A percentile compares a stretch with the other conserved stretches of the same genome.
Evolutionary conservation across 2,329 filamentous ascomycete species (phyloP).

Genomic region (Graphium sp.): DNA sequence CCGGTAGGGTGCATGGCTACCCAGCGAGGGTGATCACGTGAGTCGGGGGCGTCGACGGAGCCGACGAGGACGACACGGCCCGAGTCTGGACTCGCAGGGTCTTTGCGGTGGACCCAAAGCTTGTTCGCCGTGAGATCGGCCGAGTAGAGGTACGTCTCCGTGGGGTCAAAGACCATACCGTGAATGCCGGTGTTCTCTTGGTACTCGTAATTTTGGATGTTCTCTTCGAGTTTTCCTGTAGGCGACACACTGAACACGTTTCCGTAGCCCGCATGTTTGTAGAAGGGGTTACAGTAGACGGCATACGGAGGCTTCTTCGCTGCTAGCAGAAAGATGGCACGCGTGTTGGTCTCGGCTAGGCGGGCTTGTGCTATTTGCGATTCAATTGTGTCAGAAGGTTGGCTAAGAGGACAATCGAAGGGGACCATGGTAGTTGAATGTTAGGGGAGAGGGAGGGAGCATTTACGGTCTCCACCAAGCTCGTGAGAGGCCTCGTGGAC

Average conservation of each 20-base stretch:
- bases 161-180: slow-evolving; percentile 66
- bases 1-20: slow-evolving; percentile 68
- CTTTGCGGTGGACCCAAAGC: slow-evolving; percentile 69
- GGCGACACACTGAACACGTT: slow-evolving; percentile 53
- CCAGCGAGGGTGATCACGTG: slow-evolving; percentile 71
- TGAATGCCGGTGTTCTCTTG: slow-evolving; percentile 56
- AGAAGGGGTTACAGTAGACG: slow-evolving; percentile 85
- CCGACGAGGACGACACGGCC: slow-evolving; percentile 55
- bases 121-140: slow-evolving; percentile 65
- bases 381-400: slow-evolving; percentile 5
- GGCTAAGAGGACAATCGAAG: neutral
- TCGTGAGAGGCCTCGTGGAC: slow-evolving; percentile 57
- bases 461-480: slow-evolving; percentile 59
- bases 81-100: slow-evolving; percentile 18
- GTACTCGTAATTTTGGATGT: slow-evolving; percentile 60
- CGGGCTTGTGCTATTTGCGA: slow-evolving; percentile 42
- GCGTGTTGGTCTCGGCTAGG: slow-evolving; percentile 58
- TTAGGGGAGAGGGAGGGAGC: neutral
- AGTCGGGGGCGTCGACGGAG: slow-evolving; percentile 51
- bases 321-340: slow-evolving; percentile 77
- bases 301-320: slow-evolving; percentile 61
- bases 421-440: neutral
- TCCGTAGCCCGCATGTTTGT: slow-evolving; percentile 67
- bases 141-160: slow-evolving; percentile 61
- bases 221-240: slow-evolving; percentile 39